These are phyloP conservation scores for Citrus reticulata DNA, from an alignment of 345 rosid species.

Conservation along the genomic window DNA sequence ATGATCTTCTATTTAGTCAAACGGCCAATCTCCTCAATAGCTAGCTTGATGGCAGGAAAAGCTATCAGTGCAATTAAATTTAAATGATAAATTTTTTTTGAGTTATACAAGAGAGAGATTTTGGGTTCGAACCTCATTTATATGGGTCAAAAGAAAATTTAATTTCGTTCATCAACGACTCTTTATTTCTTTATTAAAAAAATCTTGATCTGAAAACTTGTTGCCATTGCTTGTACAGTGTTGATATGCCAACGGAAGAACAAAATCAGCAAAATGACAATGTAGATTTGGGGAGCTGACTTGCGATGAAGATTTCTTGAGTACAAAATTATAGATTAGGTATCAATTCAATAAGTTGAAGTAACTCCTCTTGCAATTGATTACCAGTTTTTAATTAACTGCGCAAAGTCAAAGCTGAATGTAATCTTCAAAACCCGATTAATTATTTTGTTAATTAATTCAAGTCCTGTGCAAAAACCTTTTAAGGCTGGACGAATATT, in stretches of 20 bases:
- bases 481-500: neutral
- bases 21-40: neutral
- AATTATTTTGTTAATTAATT: neutral
- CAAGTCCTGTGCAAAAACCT: neutral
- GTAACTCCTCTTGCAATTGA: conserved; percentile 1
- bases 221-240: neutral
- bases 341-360: neutral
- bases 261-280: neutral
- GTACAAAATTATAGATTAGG: neutral
- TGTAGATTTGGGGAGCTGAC: neutral
- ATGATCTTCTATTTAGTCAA: neutral
- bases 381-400: too few species aligned
- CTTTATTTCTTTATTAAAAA: too few species aligned
- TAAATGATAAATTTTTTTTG: too few species aligned
- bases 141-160: too few species aligned
- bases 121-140: too few species aligned
- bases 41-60: neutral
- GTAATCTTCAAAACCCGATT: too few species aligned
- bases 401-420: neutral
- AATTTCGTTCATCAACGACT: too few species aligned
- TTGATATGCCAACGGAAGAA: neutral
- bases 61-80: too few species aligned
- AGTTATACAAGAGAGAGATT: too few species aligned
- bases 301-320: neutral
- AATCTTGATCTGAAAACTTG: too few species aligned